A percentile compares a stretch with the other conserved stretches of the same genome.
phyloP scores from a whole-genome alignment of 305 asterid genomes.

The Fraxinus dipetala region DNA sequence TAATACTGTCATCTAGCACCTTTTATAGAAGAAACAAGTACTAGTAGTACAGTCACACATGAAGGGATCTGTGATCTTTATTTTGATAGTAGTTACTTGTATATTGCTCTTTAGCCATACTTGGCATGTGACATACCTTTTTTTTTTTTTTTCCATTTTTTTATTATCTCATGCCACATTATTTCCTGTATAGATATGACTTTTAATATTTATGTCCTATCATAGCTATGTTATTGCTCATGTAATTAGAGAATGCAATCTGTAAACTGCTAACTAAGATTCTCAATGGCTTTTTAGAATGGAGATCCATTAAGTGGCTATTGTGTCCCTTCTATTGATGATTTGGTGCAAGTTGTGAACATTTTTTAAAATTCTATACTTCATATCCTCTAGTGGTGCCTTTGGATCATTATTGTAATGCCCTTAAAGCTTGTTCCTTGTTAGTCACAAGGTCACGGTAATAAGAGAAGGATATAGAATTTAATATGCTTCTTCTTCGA shows the following conservation, averaged over 20 bases:
- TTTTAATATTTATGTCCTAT: neutral
- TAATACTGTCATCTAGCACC: neutral
- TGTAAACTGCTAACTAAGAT: neutral
- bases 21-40: neutral
- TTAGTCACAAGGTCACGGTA: neutral
- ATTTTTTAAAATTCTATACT: neutral
- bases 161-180: neutral
- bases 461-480: neutral
- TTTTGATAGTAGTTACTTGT: neutral
- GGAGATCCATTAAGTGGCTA: neutral
- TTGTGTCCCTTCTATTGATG: neutral
- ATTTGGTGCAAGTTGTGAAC: constrained; percentile 3
- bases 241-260: neutral
- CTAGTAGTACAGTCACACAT: neutral
- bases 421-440: neutral
- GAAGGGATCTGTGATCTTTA: neutral
- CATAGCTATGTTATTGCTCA: neutral
- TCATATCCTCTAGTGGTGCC: neutral
- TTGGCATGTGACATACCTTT: neutral
- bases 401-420: neutral
- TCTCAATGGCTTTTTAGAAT: neutral
- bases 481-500: neutral
- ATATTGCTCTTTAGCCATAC: neutral
- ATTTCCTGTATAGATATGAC: neutral
- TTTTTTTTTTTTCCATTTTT: neutral